Evolutionary conservation across 495 filamentous ascomycete genomes (phyloP), one percentile per base, ranked within the genome.

Genomic region (Aspergillus incahuasiensis): DNA sequence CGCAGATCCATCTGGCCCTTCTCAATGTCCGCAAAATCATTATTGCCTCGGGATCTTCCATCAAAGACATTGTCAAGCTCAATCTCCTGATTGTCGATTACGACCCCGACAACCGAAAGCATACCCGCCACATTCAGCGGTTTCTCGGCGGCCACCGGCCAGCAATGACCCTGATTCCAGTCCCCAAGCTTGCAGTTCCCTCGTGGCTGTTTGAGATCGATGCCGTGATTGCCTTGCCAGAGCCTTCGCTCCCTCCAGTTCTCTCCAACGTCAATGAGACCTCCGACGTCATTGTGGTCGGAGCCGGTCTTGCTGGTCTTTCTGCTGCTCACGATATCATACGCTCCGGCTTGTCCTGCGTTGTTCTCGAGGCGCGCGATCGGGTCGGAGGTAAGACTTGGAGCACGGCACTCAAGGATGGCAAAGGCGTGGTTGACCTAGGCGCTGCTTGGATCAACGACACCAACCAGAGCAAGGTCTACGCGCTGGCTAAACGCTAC

Each of bases 391-490:
- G 81, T 1, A 80, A 79, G 55, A 76, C 70, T 0, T 75, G 67
- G 59, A 65, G 15, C 60, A 16, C 38, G 34, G 5, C 56, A 53
- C 0, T 51, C 58, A 0, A 34, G 15, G 32, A 28, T 51, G 9
- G 54, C 20, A 73, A 69, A 1, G 55, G 45, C 1, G n/a, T 38
- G 0, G 42, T 47, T 16, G 77, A 81, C 34, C 53, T 82, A 18
- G 79, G 78, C 2, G 79, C 75, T 0, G 75, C 75, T 0, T 82
- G 78, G 79, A 75, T 81, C 52, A 82, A 82, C 60, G 70, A 79
- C 46, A 74, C 67, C 1, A 80, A 69, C 42, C 81, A 83, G 54
- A 61, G 52, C n/a, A 62, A 63, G 34, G 69, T 81, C 15, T 70
- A 58, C 49, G 58, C 54, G 0, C 55, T 78, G 6, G 71, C 70